These are phyloP conservation scores for Lasiosphaeriaceae sp. DNA, from an alignment of 495 filamentous ascomycete species.

Conservation along the genomic window DNA sequence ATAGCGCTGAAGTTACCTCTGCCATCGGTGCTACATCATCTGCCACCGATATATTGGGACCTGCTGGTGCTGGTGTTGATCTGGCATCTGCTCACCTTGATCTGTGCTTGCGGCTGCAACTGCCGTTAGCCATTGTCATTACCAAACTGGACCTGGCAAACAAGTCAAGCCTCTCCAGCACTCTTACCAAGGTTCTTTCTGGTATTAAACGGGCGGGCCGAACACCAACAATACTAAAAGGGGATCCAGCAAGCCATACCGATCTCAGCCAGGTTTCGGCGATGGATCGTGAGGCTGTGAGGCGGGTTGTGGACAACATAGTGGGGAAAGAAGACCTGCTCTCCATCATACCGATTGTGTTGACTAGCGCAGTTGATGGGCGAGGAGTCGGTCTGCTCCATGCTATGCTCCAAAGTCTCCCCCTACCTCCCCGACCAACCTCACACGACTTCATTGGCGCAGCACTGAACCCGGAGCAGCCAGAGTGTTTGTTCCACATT, in stretches of 20 bases:
- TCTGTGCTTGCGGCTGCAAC: constrained; percentile 72
- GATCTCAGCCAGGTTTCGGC: constrained; percentile 34
- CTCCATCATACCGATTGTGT: constrained; percentile 72
- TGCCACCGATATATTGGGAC: constrained; percentile 47
- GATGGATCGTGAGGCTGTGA: constrained; percentile 49
- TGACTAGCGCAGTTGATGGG: constrained; percentile 85
- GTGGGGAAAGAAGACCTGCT: constrained; percentile 42
- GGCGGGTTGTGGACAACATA: constrained; percentile 45
- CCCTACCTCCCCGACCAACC: constrained; percentile 58
- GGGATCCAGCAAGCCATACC: constrained; percentile 31
- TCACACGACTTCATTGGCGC: constrained; percentile 39
- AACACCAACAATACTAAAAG: constrained; percentile 64
- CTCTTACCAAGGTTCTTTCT: constrained; percentile 69
- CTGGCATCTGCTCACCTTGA: constrained; percentile 78
- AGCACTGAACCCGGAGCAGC: constrained; percentile 46
- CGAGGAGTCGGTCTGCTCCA: constrained; percentile 78
- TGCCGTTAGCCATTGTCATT: constrained; percentile 75
- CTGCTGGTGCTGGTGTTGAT: constrained; percentile 50
- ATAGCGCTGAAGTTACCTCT: constrained; percentile 53
- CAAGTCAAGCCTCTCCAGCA: constrained; percentile 60
- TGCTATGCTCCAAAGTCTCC: constrained; percentile 72
- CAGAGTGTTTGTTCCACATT: constrained; percentile 69
- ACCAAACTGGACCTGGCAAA: constrained; percentile 90
- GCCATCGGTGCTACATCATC: constrained; percentile 34
- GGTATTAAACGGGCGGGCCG: constrained; percentile 70